These are phyloP conservation scores for Trichoderma virens DNA, from an alignment of 495 filamentous ascomycete species.

Conservation along the genomic window DNA sequence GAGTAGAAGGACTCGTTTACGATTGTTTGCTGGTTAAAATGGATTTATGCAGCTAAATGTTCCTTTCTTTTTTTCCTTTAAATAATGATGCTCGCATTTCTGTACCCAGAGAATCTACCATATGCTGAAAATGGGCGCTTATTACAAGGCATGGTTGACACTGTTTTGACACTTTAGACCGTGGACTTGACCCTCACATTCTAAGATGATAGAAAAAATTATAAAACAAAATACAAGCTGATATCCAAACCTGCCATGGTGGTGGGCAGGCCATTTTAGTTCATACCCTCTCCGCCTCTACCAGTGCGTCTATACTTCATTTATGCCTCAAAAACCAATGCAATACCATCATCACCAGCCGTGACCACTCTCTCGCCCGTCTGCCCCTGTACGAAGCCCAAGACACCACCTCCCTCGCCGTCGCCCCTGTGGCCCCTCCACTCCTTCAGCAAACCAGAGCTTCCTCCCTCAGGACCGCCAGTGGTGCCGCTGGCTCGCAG, in stretches of 20 bases:
- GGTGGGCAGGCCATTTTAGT: not conserved
- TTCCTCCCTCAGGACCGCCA: conserved; percentile 37
- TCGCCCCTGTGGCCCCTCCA: conserved; percentile 77
- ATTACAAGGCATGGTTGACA: too few species aligned
- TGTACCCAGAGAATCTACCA: too few species aligned
- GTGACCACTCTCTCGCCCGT: conserved; percentile 70
- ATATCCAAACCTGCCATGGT: not conserved
- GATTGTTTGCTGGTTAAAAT: too few species aligned
- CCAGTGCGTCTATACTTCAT: not conserved
- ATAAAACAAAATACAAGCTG: not conserved
- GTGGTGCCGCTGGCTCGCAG: conserved; percentile 59
- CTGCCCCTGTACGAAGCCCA: conserved; percentile 74
- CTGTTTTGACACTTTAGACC: too few species aligned
- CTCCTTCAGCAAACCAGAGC: conserved; percentile 61
- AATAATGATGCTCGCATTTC: too few species aligned
- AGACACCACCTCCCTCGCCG: conserved; percentile 76
- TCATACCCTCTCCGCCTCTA: not conserved
- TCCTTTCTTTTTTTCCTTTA: too few species aligned
- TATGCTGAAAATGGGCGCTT: too few species aligned
- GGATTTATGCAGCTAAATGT: too few species aligned
- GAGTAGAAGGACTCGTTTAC: too few species aligned
- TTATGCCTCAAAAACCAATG: conserved; percentile 58
- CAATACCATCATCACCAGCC: conserved; percentile 77
- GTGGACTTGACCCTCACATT: too few species aligned
- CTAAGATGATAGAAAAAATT: not conserved